phyloP scores from a whole-genome alignment of 2,329 filamentous ascomycete genomes.

The Verticillium nonalfalfae region DNA sequence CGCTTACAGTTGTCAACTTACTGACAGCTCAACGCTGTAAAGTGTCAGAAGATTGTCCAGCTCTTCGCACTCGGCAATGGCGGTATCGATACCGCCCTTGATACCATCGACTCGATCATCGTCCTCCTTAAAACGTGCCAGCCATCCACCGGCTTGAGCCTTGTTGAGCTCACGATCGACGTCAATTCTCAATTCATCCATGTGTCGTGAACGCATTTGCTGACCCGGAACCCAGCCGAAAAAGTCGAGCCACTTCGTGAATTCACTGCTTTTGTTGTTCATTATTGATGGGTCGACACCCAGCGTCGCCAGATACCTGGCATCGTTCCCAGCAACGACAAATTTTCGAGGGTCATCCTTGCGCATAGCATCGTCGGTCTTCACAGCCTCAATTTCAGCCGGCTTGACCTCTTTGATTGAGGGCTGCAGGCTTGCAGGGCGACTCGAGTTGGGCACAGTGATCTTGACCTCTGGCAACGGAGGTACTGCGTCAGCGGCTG shows the following conservation, averaged over 20 bases:
- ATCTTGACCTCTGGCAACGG: constrained; percentile 53
- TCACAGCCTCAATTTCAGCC: not conserved
- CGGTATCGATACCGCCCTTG: constrained; percentile 76
- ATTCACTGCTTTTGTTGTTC: constrained; percentile 70
- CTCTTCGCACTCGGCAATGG: constrained; percentile 94
- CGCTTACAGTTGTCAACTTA: constrained; percentile 36
- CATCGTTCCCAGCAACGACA: constrained; percentile 65
- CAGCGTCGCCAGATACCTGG: constrained; percentile 69
- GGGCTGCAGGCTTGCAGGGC: constrained; percentile 31
- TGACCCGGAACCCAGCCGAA: constrained; percentile 81
- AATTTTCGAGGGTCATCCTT: constrained; percentile 43
- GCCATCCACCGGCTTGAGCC: constrained; percentile 88
- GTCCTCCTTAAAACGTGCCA: constrained; percentile 76
- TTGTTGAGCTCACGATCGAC: constrained; percentile 83
- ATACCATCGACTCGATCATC: constrained; percentile 87
- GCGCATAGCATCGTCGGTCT: constrained; percentile 15
- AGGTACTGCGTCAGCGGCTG: constrained; percentile 22
- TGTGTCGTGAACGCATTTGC: constrained; percentile 65
- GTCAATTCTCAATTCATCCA: constrained; percentile 76
- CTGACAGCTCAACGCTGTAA: constrained; percentile 89
- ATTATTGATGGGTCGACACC: constrained; percentile 74
- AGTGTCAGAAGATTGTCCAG: constrained; percentile 89
- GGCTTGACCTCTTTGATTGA: constrained; percentile 24
- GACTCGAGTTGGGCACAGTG: constrained; percentile 38
- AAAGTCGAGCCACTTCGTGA: constrained; percentile 76